Base-by-base conservation (phyloP, 106 monocot genomes). In the Xerophyta viscosa region DNA sequence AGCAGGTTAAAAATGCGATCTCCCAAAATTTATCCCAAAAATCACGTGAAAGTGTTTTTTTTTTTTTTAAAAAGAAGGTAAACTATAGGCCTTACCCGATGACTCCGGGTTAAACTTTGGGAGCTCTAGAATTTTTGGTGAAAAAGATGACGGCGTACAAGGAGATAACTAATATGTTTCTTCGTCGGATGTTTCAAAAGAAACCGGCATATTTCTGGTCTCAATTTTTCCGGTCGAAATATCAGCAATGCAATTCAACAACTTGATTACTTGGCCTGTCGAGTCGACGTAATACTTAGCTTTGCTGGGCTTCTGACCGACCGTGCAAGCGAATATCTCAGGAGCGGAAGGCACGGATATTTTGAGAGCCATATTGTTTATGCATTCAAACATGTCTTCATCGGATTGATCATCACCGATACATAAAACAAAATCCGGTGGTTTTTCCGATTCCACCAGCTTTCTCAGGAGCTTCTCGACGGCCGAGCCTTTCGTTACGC, bases 381-480 rank as follows among this genome's bases (percentile, higher is more conserved):
- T 66, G 36, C 47, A 30, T 42, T 80, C 75, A 31, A 80, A 80
- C 80, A 84, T 84, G 48, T 84, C 83, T 42, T 84, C 83, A 36
- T 84, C 83, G 0, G 83, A 84, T 20, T 74, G 43, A 17, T 82
- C 82, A 39, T 82, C 82, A 14, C 82, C 77, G 5, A 82, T 73
- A 37, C 82, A 82, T 22, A 82, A 6, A 9, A 82, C 61, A 57
- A 82, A 82, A 45, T 77, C 77, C 0, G 82, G 67, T 33, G 42
- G 55, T 17, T 31, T 52, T 29, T 65, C 60, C 19, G 30, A 50
- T 8, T 36, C 55, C 41, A 14, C 31, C 64, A 77, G 60, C 20
- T 61, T n/a, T 7, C 24, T 10, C 0, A 82, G 54, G 49, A 82
- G 67, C 55, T 56, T 77, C 53, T 77, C 72, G 4, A 55, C 68